Percentiles rank a stretch among this genome's conserved stretches.
Evolutionary conservation across 768 basidiomycete genomes (phyloP).

Genomic region (Phlegmacium glaucopus): DNA sequence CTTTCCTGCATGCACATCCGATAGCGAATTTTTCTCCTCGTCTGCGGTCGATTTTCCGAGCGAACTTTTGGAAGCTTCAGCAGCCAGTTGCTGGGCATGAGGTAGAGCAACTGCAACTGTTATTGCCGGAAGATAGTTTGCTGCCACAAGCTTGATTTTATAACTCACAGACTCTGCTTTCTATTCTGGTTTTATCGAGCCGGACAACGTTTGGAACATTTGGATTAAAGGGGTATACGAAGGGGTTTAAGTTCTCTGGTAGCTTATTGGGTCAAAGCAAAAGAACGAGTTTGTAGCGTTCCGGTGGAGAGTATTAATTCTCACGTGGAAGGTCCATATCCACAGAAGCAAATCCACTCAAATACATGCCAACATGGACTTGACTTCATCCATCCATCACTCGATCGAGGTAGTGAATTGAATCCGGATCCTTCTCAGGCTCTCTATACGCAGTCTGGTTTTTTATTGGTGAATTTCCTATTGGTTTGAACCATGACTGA

Average conservation of each 20-base stretch:
- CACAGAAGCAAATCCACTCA: too few species aligned
- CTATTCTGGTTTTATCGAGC: slow-evolving; percentile 94
- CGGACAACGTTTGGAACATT: slow-evolving; percentile 94
- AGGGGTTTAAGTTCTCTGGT: slow-evolving; percentile 79
- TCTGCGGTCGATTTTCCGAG: slow-evolving; percentile 40
- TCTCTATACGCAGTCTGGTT: too few species aligned
- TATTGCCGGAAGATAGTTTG: slow-evolving; percentile 90
- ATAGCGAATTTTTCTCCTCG: slow-evolving; percentile 33
- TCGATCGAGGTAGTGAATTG: too few species aligned
- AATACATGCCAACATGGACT: too few species aligned
- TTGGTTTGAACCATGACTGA: too few species aligned
- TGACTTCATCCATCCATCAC: too few species aligned
- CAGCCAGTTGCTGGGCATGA: slow-evolving; percentile 41
- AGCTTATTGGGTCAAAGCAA: slow-evolving; percentile 7
- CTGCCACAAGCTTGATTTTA: slow-evolving; percentile 97
- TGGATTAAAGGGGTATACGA: slow-evolving; percentile 89
- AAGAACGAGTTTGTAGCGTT: too few species aligned
- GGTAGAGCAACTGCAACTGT: slow-evolving; percentile 69
- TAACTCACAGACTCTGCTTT: slow-evolving; percentile 92
- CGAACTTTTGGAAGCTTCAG: slow-evolving; percentile 40
- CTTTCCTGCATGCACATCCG: slow-evolving; percentile 65
- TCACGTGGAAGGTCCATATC: too few species aligned
- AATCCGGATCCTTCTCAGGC: too few species aligned
- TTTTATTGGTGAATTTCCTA: too few species aligned
- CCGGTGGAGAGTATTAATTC: too few species aligned